Percentiles rank a stretch among this genome's conserved stretches.
phyloP scores from a whole-genome alignment of 257 asterid species.

The Petrea volubilis region DNA sequence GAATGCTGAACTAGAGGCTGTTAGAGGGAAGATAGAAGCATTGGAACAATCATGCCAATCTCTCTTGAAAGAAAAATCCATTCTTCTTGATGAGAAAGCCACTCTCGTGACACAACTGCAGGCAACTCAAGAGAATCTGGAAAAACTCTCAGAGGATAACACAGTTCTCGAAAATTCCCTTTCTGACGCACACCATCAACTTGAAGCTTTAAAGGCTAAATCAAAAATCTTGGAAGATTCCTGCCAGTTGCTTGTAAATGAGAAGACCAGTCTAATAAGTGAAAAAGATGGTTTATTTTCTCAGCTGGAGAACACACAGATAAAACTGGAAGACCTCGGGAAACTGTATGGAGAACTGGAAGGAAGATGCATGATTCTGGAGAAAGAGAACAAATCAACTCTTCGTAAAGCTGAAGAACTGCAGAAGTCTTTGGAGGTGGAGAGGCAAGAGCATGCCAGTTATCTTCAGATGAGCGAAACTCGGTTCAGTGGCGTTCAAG shows the following conservation, averaged over 20 bases:
- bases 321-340: conserved; percentile 56
- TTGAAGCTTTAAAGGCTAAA: conserved; percentile 63
- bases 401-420: conserved; percentile 59
- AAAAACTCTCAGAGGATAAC: conserved; percentile 64
- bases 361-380: conserved; percentile 60
- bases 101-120: conserved; percentile 51
- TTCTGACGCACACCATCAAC: conserved; percentile 59
- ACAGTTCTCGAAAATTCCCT: conserved; percentile 64
- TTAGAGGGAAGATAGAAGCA: conserved; percentile 62
- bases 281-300: conserved; percentile 62
- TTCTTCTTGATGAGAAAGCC: conserved; percentile 65
- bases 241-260: conserved; percentile 62
- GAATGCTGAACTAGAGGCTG: conserved; percentile 78
- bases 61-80: conserved; percentile 65
- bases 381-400: conserved; percentile 63
- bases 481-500: conserved; percentile 38
- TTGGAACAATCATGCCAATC: conserved; percentile 68
- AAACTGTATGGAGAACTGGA: conserved; percentile 57
- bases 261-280: conserved; percentile 61
- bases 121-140: conserved; percentile 63
- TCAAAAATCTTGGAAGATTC: conserved; percentile 73
- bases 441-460: conserved; percentile 55
- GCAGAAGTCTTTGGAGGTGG: conserved; percentile 57
- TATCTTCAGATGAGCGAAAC: conserved; percentile 44
- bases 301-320: conserved; percentile 53